These are phyloP conservation scores for Penicillium lagena DNA, from an alignment of 495 filamentous ascomycete species.

Conservation along the genomic window DNA sequence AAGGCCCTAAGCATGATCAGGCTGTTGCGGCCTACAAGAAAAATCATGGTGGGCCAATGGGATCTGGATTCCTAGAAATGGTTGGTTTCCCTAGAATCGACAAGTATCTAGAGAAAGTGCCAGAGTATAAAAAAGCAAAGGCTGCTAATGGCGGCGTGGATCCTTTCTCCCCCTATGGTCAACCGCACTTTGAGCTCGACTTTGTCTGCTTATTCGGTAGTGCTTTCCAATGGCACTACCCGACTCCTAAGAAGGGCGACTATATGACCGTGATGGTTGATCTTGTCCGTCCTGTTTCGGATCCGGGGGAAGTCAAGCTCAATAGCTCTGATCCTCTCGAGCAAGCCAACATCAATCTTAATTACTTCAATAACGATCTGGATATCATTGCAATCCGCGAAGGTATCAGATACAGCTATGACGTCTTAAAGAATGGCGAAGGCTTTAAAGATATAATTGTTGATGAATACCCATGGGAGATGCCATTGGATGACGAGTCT, in stretches of 20 bases:
- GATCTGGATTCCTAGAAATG: conserved; percentile 41
- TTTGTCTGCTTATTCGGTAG: conserved; percentile 52
- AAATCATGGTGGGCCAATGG: conserved; percentile 34
- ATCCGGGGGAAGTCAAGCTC: conserved; percentile 39
- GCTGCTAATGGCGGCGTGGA: conserved; percentile 40
- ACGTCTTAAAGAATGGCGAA: conserved; percentile 45
- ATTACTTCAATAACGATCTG: conserved; percentile 48
- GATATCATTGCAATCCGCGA: conserved; percentile 50
- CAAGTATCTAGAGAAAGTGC: conserved; percentile 32
- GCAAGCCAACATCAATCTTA: conserved; percentile 51
- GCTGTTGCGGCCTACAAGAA: conserved; percentile 34
- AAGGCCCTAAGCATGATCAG: conserved; percentile 5
- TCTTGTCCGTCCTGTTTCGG: conserved; percentile 46
- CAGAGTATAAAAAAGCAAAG: conserved; percentile 36
- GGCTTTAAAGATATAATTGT: conserved; percentile 49
- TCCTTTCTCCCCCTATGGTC: conserved; percentile 48
- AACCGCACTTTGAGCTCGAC: conserved; percentile 60
- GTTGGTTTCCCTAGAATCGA: conserved; percentile 43
- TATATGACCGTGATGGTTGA: conserved; percentile 53
- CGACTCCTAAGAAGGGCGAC: conserved; percentile 36
- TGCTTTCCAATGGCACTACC: conserved; percentile 59
- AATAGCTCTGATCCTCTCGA: conserved; percentile 41
- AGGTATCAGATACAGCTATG: conserved; percentile 45
- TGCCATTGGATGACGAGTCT: conserved; percentile 46
- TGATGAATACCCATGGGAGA: conserved; percentile 50